These are phyloP conservation scores for Actinomucor elegans DNA, from an alignment of 371 early-diverging fungal genomes.

Conservation along the genomic window DNA sequence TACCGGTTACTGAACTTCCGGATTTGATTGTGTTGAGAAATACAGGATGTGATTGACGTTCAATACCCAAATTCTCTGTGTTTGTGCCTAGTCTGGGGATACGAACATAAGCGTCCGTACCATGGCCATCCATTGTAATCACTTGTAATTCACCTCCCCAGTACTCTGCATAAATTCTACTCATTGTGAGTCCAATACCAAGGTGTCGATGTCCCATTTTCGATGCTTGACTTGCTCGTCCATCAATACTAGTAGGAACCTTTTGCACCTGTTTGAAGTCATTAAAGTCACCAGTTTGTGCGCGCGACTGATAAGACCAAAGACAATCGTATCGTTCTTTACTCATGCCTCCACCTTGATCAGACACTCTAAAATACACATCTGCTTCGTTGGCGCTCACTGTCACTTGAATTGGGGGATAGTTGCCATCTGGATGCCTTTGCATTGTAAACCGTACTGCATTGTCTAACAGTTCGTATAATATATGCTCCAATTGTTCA, in stretches of 20 bases:
- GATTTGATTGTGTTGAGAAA: slow-evolving; percentile 7
- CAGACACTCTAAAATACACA: slow-evolving; percentile 89
- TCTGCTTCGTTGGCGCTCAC: slow-evolving; percentile 73
- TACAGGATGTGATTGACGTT: slow-evolving; percentile 35
- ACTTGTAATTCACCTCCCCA: slow-evolving; percentile 72
- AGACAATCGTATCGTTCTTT: slow-evolving; percentile 61
- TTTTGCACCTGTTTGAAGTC: slow-evolving; percentile 38
- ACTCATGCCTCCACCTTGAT: slow-evolving; percentile 88
- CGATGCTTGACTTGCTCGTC: slow-evolving; percentile 31
- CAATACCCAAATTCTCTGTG: slow-evolving; percentile 52
- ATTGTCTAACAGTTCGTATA: slow-evolving; percentile 93
- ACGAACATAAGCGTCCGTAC: slow-evolving; percentile 83
- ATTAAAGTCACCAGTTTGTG: slow-evolving; percentile 32
- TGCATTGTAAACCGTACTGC: slow-evolving; percentile 67
- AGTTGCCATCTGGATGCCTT: slow-evolving; percentile 26
- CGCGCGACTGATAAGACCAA: slow-evolving; percentile 75
- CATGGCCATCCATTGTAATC: slow-evolving; percentile 73
- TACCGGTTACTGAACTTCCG: neutral
- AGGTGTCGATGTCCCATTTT: slow-evolving; percentile 43
- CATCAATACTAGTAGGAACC: slow-evolving; percentile 34
- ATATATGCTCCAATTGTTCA: slow-evolving; percentile 91
- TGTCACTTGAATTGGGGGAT: slow-evolving; percentile 80
- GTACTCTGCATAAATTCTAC: slow-evolving; percentile 80
- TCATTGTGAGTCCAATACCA: slow-evolving; percentile 84
- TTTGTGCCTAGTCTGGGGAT: slow-evolving; percentile 65